Percentiles rank a stretch among this genome's conserved stretches.
These are phyloP conservation scores for Colletotrichum cuscutae DNA, from an alignment of 2,329 filamentous ascomycete species.

Conservation along the genomic window DNA sequence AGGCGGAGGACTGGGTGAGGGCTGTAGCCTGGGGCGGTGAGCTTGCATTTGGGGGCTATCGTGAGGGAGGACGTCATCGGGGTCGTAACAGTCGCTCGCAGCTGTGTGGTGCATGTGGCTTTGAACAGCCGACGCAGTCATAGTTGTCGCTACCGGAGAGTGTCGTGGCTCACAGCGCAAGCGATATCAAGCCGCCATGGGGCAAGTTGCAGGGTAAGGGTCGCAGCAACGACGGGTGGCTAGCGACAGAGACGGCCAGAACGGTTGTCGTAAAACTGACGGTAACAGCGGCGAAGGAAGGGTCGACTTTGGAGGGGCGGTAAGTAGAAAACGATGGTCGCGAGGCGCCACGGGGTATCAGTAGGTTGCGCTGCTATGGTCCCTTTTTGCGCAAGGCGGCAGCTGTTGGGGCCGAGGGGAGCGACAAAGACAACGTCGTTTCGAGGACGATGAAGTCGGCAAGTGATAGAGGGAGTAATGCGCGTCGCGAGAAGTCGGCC, in stretches of 20 bases:
- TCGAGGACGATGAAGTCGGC: not conserved
- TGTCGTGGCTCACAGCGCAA: conserved; percentile 30
- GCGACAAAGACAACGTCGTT: conserved; percentile 8
- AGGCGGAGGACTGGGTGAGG: conserved; percentile 60
- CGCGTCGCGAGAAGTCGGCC: conserved; percentile 31
- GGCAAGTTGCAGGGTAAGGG: not conserved
- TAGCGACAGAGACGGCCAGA: not conserved
- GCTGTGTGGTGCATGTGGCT: conserved; percentile 44
- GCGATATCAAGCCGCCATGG: conserved; percentile 46
- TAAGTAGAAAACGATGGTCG: not conserved
- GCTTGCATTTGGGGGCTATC: conserved; percentile 50
- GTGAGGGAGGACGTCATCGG: conserved; percentile 54
- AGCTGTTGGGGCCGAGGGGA: conserved; percentile 25
- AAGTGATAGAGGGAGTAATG: not conserved
- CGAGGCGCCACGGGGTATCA: not conserved
- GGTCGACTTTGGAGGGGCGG: not conserved
- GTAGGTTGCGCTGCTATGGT: not conserved
- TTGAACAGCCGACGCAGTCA: conserved; percentile 52
- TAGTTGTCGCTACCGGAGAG: conserved; percentile 45
- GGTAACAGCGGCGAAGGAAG: not conserved
- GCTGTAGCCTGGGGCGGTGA: conserved; percentile 32
- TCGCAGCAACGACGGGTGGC: not conserved
- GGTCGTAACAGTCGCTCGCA: conserved; percentile 52
- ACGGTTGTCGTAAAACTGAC: not conserved
- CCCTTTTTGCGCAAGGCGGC: conserved; percentile 11